Conservation (phyloP, 495 filamentous ascomycete species). For the Staphylotrichum longicolle region DNA sequence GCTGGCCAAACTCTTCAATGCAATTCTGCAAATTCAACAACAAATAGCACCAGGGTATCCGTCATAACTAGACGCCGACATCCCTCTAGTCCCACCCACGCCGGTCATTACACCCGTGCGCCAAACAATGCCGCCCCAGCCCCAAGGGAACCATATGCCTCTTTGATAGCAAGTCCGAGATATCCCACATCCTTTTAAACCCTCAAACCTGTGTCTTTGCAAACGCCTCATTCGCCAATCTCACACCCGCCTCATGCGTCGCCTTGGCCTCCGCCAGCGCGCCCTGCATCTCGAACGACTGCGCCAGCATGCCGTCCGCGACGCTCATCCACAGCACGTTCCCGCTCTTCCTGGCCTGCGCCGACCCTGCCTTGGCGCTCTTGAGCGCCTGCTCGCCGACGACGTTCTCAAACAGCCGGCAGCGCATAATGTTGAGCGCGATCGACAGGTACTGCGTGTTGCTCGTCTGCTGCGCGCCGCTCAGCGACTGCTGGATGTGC, state of each 20-base stretch:
- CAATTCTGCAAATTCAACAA: neutral
- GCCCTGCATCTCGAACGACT: constrained; percentile 71
- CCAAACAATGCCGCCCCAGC: constrained; percentile 8
- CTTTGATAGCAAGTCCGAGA: too few relatives aligned
- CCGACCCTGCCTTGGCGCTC: constrained; percentile 69
- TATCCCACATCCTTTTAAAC: too few relatives aligned
- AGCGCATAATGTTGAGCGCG: constrained; percentile 80
- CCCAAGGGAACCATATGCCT: neutral
- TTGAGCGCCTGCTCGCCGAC: constrained; percentile 90
- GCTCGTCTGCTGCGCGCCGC: constrained; percentile 53
- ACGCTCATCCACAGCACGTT: constrained; percentile 85
- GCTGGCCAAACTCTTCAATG: neutral
- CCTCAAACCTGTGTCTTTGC: constrained; percentile 25
- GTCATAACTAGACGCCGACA: constrained; percentile 6
- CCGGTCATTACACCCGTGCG: constrained; percentile 5
- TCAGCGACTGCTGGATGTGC: constrained; percentile 62
- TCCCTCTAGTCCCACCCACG: neutral
- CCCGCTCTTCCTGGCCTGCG: constrained; percentile 70
- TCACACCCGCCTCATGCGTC: constrained; percentile 28
- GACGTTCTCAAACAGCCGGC: constrained; percentile 78
- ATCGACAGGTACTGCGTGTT: constrained; percentile 78
- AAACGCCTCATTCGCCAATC: constrained; percentile 35
- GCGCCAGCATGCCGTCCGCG: constrained; percentile 73
- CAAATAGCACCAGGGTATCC: constrained; percentile 7
- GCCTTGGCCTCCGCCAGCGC: constrained; percentile 59